phyloP scores from a whole-genome alignment of 2,329 filamentous ascomycete species.

The Claviceps pazoutovae region DNA sequence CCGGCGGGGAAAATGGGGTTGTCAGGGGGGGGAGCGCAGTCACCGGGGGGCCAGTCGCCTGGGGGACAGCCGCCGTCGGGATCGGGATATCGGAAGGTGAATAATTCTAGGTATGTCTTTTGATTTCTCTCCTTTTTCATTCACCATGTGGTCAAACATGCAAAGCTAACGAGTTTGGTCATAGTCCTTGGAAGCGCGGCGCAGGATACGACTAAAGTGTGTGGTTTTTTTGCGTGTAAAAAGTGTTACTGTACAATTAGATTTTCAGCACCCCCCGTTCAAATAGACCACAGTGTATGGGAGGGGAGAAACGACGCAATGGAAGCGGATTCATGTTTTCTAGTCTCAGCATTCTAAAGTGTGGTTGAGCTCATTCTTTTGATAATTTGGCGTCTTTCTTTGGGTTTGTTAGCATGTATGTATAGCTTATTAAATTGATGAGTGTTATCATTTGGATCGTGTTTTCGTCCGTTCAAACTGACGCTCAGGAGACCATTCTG shows the following conservation, averaged over 20 bases:
- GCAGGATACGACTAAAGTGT: conserved; percentile 26
- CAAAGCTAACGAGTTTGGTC: background rate
- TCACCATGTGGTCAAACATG: background rate
- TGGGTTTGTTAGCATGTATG: too few species aligned
- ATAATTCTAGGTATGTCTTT: conserved; percentile 23
- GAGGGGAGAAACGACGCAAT: too few species aligned
- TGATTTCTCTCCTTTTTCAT: background rate
- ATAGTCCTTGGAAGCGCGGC: conserved; percentile 31
- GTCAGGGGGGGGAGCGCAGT: background rate
- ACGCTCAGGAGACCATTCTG: too few species aligned
- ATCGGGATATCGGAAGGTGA: conserved; percentile 21
- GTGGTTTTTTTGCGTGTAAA: background rate
- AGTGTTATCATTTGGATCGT: too few species aligned
- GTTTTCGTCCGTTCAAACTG: too few species aligned
- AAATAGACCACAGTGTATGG: background rate
- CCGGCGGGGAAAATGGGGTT: conserved; percentile 17
- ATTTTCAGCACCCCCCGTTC: too few species aligned
- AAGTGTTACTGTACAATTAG: background rate
- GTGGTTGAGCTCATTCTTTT: too few species aligned
- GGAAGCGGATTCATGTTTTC: too few species aligned
- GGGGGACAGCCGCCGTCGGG: background rate
- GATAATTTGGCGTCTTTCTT: too few species aligned
- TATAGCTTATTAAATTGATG: too few species aligned
- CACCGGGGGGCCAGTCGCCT: background rate
- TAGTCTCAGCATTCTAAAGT: too few species aligned